Evolutionary conservation across 306 rosid species (phyloP).

Genomic region (Mimosa bimucronata): DNA sequence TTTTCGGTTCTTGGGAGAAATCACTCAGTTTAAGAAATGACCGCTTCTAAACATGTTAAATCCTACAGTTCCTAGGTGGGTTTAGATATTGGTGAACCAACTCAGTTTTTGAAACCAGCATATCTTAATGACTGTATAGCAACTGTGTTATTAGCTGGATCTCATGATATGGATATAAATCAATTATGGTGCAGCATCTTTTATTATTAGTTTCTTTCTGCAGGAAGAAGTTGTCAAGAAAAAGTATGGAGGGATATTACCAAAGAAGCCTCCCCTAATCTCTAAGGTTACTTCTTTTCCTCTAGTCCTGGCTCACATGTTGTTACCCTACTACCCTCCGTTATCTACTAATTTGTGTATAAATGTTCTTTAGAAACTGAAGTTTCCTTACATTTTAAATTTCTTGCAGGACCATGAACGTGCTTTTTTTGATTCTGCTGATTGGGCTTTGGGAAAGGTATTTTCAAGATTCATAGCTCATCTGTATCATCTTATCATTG

Average conservation of each 20-base stretch:
- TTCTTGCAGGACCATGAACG: constrained; percentile 94
- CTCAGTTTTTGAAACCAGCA: constrained; percentile 22
- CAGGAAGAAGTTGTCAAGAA: constrained; percentile 83
- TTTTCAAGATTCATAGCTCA: not conserved
- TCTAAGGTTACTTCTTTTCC: constrained; percentile 67
- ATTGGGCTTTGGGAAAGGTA: constrained; percentile 94
- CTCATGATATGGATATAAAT: constrained; percentile 24
- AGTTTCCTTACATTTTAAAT: constrained; percentile 23
- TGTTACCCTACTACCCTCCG: not conserved
- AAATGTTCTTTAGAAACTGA: constrained; percentile 21
- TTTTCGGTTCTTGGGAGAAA: not conserved
- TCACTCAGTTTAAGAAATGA: not conserved
- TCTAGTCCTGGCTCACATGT: constrained; percentile 13
- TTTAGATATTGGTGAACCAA: constrained; percentile 21
- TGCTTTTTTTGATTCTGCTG: constrained; percentile 96
- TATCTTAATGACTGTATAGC: not conserved
- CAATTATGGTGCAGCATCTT: constrained; percentile 33
- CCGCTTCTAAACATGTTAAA: not conserved
- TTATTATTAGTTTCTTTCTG: constrained; percentile 37
- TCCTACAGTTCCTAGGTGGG: not conserved
- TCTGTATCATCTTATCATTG: constrained; percentile 17
- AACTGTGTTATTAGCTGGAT: constrained; percentile 24
- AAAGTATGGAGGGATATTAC: constrained; percentile 90
- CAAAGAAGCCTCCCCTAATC: constrained; percentile 91
- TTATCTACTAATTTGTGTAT: constrained; percentile 24